These are phyloP conservation scores for Phellinidium pouzarii DNA, from an alignment of 1,284 basidiomycete species.

Conservation along the genomic window DNA sequence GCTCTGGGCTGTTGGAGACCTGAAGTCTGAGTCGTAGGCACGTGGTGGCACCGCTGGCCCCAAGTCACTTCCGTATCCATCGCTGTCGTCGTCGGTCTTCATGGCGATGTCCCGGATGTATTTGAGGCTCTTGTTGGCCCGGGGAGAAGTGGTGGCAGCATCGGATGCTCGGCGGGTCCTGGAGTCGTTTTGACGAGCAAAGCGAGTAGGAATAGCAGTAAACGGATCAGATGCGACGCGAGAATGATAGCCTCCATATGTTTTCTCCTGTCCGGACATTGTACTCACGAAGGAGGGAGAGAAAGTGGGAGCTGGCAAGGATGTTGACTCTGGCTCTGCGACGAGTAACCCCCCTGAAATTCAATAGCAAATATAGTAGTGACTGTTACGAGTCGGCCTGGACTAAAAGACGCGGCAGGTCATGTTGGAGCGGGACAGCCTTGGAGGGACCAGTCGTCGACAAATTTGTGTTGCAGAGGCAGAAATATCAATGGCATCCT, in stretches of 20 bases:
- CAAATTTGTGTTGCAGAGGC: too few relatives aligned
- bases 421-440: too few relatives aligned
- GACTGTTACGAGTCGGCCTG: too few relatives aligned
- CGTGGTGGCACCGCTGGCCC: background rate
- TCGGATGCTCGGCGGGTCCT: background rate
- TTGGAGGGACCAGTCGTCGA: too few relatives aligned
- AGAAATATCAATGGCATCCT: too few relatives aligned
- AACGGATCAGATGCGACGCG: conserved; percentile 1
- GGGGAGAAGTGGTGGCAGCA: background rate
- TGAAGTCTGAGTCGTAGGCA: background rate
- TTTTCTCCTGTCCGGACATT: background rate
- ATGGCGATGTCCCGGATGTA: background rate
- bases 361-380: too few relatives aligned
- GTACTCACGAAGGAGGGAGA: background rate
- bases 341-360: too few relatives aligned
- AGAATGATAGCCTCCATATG: background rate
- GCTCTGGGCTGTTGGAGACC: background rate
- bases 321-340: too few relatives aligned
- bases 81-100: background rate
- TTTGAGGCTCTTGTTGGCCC: background rate
- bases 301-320: too few relatives aligned
- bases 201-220: background rate
- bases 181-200: background rate
- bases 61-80: background rate
- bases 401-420: too few relatives aligned